Base-by-base conservation (phyloP, 306 rosid genomes). In the Fagus crenata region DNA sequence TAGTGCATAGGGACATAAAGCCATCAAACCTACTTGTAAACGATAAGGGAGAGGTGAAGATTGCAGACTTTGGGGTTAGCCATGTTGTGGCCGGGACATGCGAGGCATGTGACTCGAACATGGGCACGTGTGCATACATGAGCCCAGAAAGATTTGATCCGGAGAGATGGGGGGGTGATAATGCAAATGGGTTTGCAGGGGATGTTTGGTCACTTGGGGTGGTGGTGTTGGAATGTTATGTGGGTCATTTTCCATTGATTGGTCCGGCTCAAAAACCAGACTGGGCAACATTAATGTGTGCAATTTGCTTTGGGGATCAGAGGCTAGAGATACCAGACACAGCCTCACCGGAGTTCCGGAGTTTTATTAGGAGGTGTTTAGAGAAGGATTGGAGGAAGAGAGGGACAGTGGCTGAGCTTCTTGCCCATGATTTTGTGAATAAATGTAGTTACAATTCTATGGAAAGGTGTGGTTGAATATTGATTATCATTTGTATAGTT, bases 321-420 rank as follows among this genome's bases (percentile, higher is more conserved):
- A 82, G 54, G 63, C 71, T 69, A 2, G 90, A 86, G 84, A 71
- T 88, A 89, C 91, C 91, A 0, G 88, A 82, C 58, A 88, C 70
- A 14, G 87, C 90, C 0, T 81, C 91, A 0, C 51, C 67, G 0
- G 89, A 88, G 83, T 82, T 89, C 28, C 76, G 59, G 33, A 79
- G 81, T 78, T 89, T 92, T 73, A 72, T 89, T 6, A 60, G 74
- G 68, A 72, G 90, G 71, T 92, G 97, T 69, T 77, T 91, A 64
- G 91, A 88, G 84, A 89, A 88, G 88, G 92, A 88, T 68, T 89
- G 91, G 94, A 88, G 92, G 71, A 89, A 85, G 59, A 85, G 97
- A 79, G 92, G 86, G 31, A 86, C 87, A 12, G 89, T 84, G 0
- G 60, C 11, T 37, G 90, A 89, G 84, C 91, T 91, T 85, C 91